Conservation (phyloP, 2,329 filamentous ascomycete genomes). For the Diplodia seriata region DNA sequence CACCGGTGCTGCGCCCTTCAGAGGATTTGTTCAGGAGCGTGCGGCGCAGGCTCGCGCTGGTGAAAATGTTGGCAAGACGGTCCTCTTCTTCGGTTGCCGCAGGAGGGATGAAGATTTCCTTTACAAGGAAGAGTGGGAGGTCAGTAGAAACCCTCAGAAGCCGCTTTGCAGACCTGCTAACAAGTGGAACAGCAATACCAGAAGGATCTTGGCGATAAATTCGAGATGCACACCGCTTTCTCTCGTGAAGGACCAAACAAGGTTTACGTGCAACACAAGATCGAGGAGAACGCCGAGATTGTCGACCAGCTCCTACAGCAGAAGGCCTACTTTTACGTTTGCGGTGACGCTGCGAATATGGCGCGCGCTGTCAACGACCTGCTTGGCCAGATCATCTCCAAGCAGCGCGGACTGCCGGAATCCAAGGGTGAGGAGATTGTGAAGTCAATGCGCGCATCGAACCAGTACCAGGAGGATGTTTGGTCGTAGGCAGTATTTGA, state of each 20-base stretch:
- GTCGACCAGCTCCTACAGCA: constrained; percentile 87
- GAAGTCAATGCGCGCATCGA: constrained; percentile 92
- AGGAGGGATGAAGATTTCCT: constrained; percentile 89
- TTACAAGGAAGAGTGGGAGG: constrained; percentile 90
- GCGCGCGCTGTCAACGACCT: constrained; percentile 89
- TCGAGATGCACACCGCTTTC: constrained; percentile 91
- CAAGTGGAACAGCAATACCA: constrained; percentile 73
- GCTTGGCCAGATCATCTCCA: constrained; percentile 84
- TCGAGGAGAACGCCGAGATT: constrained; percentile 82
- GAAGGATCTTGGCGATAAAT: constrained; percentile 81
- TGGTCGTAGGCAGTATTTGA: constrained; percentile 60
- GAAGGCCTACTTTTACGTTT: constrained; percentile 95
- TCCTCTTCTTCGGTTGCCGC: constrained; percentile 96
- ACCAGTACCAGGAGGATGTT: constrained; percentile 90
- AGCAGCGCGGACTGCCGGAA: constrained; percentile 81
- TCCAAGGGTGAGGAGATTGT: constrained; percentile 94
- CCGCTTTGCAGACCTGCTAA: constrained; percentile 39
- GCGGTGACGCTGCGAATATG: constrained; percentile 97
- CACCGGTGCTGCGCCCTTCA: constrained; percentile 95
- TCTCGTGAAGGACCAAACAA: constrained; percentile 88
- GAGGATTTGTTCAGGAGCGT: constrained; percentile 92
- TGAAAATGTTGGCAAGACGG: constrained; percentile 80
- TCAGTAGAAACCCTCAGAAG: constrained; percentile 59
- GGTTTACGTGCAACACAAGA: constrained; percentile 94
- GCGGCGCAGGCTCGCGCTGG: constrained; percentile 82